Base-by-base conservation (phyloP, 2,329 filamentous ascomycete species). In the Epichloe baconii region DNA sequence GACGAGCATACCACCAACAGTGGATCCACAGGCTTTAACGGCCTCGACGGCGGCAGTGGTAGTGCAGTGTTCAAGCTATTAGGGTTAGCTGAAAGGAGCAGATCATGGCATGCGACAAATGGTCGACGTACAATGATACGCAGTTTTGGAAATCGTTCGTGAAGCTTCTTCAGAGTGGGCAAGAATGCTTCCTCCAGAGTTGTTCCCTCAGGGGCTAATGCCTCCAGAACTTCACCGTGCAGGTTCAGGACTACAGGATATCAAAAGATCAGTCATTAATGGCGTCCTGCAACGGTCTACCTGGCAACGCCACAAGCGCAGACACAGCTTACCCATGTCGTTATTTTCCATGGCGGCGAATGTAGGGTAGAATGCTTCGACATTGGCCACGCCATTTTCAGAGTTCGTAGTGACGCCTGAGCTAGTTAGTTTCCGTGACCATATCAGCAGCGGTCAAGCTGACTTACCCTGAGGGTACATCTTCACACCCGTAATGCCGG, bases 321-420 rank as follows among this genome's bases (percentile, higher is more conserved):
- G 40, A 4, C 7, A 17, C 8, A 3, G 23, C 19, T 44, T 50
- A 62, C 51, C 51, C 64, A 95, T 74, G 57, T 83, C 82, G 57
- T 89, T 80, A 53, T 82, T 71, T 64, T 95, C 85, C 90, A 97
- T 96, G 57, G 87, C 86, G n/a, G 76, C 78, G 63, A 97, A 95
- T 14, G 91, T 86, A 6, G 81, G 79, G 63, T 86, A 85, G 69
- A 88, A 91, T 35, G 75, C 69, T 54, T 82, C 79, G 61, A 87
- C 80, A 52, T 80, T 78, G 43, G 53, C 53, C 23, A 90, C 85
- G 12, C 86, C 87, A 26, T 78, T 79, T 46, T 78, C 74, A 21
- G 79, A 83, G 66, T 84, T 84, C 46, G 81, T 85, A 2, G 80
- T 85, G 3, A 79, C 77, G 10, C 79, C 78, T 23, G 15, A 31